Percentiles rank a stretch among this genome's conserved stretches.
These are phyloP conservation scores for Exophiala xenobiotica DNA, from an alignment of 2,329 filamentous ascomycete genomes.

Conservation along the genomic window DNA sequence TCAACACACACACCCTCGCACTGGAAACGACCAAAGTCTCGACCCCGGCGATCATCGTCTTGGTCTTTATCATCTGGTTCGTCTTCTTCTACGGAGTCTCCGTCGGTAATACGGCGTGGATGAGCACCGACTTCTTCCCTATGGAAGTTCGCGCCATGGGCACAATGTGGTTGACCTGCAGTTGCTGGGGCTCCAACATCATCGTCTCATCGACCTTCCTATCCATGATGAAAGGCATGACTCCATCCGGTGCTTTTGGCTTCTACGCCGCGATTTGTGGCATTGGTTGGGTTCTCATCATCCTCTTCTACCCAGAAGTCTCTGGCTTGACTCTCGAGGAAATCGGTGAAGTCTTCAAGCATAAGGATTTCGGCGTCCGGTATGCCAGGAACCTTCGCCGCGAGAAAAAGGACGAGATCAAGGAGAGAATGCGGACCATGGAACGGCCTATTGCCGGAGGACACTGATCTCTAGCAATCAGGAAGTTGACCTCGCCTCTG, in stretches of 20 bases:
- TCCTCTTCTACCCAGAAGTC: conserved; percentile 80
- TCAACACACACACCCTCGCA: conserved; percentile 25
- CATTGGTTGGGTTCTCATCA: conserved; percentile 66
- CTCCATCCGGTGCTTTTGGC: conserved; percentile 73
- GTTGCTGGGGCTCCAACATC: conserved; percentile 89
- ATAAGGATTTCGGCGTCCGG: conserved; percentile 71
- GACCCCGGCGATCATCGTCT: conserved; percentile 55
- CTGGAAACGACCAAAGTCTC: conserved; percentile 27
- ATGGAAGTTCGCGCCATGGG: conserved; percentile 61
- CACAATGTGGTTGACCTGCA: conserved; percentile 64
- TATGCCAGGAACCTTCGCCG: conserved; percentile 38
- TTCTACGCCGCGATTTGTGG: conserved; percentile 72
- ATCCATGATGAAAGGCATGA: conserved; percentile 76
- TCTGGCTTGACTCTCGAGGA: conserved; percentile 79
- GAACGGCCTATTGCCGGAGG: conserved; percentile 14
- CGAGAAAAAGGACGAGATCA: conserved; percentile 34
- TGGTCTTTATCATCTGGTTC: conserved; percentile 76
- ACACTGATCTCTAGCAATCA: conserved; percentile 12
- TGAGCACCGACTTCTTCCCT: conserved; percentile 89
- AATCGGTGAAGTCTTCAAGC: conserved; percentile 66
- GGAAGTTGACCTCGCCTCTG: background rate
- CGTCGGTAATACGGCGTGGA: conserved; percentile 90
- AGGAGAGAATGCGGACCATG: conserved; percentile 29
- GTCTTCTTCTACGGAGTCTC: conserved; percentile 83
- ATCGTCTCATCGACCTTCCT: conserved; percentile 82